Evolutionary conservation across 2,329 filamentous ascomycete species (phyloP).

Genomic region (Diaporthe sp.): DNA sequence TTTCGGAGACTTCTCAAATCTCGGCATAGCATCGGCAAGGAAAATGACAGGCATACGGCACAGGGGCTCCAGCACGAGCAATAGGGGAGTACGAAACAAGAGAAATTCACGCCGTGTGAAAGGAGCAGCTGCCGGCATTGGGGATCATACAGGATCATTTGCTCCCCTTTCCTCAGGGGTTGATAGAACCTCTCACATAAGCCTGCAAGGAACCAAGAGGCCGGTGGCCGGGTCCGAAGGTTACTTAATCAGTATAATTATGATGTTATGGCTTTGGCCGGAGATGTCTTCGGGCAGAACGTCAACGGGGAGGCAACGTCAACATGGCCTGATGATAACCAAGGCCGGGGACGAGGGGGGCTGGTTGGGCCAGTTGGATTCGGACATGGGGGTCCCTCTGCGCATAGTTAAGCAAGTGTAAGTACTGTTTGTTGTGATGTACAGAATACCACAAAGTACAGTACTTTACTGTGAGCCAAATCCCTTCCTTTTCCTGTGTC

Average conservation of each 20-base stretch:
- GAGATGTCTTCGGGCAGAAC: slow-evolving; percentile 28
- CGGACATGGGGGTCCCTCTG: slow-evolving; percentile 1
- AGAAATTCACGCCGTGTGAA: background rate
- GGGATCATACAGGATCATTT: slow-evolving; percentile 6
- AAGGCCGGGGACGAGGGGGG: background rate
- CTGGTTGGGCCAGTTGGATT: background rate
- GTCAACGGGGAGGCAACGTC: slow-evolving; percentile 23
- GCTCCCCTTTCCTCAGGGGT: slow-evolving; percentile 21
- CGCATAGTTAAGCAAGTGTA: background rate
- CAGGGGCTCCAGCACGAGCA: background rate
- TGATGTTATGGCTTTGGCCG: slow-evolving; percentile 2
- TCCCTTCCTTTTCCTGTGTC: background rate
- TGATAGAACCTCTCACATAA: slow-evolving; percentile 20
- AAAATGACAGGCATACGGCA: background rate
- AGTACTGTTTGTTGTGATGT: background rate
- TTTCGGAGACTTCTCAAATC: slow-evolving; percentile 1
- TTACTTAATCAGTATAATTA: slow-evolving; percentile 17
- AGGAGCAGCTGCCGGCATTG: slow-evolving; percentile 18
- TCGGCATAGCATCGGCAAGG: slow-evolving; percentile 22
- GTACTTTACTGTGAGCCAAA: background rate
- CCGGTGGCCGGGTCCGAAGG: slow-evolving; percentile 26
- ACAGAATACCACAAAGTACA: background rate
- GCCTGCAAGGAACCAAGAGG: slow-evolving; percentile 23
- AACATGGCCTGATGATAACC: slow-evolving; percentile 30
- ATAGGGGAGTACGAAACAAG: background rate